Conservation (phyloP, 1,139 yeast species). For the Eremothecium gossypii region DNA sequence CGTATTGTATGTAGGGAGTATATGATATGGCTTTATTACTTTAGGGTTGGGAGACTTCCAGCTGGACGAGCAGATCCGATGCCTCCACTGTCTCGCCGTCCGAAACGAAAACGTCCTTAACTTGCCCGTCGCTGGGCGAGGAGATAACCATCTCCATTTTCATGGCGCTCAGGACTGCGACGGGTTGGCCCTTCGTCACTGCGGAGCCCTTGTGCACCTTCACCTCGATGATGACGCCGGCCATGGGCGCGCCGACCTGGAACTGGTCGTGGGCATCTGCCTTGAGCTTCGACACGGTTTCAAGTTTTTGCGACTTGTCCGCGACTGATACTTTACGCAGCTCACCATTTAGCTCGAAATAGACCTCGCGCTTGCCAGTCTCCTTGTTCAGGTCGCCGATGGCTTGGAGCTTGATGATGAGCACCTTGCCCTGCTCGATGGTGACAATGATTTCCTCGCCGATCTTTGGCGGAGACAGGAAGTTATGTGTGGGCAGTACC, state of each 20-base stretch:
- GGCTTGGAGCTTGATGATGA: conserved; percentile 86
- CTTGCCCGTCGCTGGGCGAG: conserved; percentile 81
- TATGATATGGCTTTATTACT: not conserved
- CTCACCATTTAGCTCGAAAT: conserved; percentile 97
- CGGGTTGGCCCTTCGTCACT: conserved; percentile 93
- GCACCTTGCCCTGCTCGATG: conserved; percentile 89
- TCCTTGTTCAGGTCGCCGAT: conserved; percentile 78
- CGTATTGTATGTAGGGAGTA: not conserved
- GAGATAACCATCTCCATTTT: conserved; percentile 99
- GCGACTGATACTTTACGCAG: conserved; percentile 89
- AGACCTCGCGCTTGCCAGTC: conserved; percentile 91
- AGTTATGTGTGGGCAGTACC: conserved; percentile 84
- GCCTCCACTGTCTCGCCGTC: conserved; percentile 96
- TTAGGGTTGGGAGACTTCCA: conserved; percentile 18
- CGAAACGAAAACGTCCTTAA: conserved; percentile 65
- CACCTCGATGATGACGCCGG: conserved; percentile 95
- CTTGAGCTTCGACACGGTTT: conserved; percentile 78
- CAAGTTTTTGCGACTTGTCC: conserved; percentile 79
- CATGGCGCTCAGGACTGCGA: conserved; percentile 95
- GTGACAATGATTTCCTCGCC: conserved; percentile 85
- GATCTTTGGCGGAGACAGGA: conserved; percentile 76
- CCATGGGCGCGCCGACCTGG: conserved; percentile 99
- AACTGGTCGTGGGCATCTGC: conserved; percentile 80
- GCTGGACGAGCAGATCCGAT: conserved; percentile 52
- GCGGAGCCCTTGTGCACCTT: conserved; percentile 79